These are phyloP conservation scores for Parmelia sp. DNA, from an alignment of 495 filamentous ascomycete species.

Conservation along the genomic window DNA sequence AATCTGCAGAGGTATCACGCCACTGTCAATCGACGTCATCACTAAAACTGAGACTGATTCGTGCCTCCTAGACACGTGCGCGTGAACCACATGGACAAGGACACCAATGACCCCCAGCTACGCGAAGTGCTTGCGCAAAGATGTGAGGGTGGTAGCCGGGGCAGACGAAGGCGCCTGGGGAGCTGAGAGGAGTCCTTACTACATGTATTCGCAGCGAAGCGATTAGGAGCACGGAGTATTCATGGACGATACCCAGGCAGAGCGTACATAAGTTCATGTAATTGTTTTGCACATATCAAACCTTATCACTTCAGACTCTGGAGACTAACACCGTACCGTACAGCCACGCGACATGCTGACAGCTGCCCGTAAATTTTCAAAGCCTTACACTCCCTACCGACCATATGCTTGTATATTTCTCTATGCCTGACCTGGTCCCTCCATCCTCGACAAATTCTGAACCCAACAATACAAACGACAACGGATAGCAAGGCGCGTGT, in stretches of 20 bases:
- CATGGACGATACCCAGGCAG: slow-evolving; percentile 4
- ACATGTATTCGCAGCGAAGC: slow-evolving; percentile 1
- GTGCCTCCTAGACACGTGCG: slow-evolving; percentile 63
- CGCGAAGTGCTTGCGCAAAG: slow-evolving; percentile 77
- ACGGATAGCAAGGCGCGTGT: not conserved
- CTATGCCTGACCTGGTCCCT: not conserved
- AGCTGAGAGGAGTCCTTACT: slow-evolving; percentile 12
- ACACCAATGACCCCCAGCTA: slow-evolving; percentile 72
- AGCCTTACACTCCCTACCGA: not conserved
- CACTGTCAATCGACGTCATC: not conserved
- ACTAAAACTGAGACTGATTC: slow-evolving; percentile 1
- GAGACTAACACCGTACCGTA: not conserved
- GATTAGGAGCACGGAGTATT: slow-evolving; percentile 1
- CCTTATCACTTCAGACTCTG: not conserved
- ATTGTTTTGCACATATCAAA: not conserved
- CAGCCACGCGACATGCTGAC: not conserved
- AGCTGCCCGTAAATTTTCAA: not conserved
- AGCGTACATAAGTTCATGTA: not conserved
- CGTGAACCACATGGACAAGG: slow-evolving; percentile 81
- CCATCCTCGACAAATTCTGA: not conserved
- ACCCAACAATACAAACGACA: not conserved
- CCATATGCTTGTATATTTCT: not conserved
- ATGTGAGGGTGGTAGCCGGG: slow-evolving; percentile 75
- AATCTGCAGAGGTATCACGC: slow-evolving; percentile 82
- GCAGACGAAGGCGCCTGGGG: slow-evolving; percentile 60